Conservation (phyloP, 306 rosid genomes). For the Coriaria nepalensis region DNA sequence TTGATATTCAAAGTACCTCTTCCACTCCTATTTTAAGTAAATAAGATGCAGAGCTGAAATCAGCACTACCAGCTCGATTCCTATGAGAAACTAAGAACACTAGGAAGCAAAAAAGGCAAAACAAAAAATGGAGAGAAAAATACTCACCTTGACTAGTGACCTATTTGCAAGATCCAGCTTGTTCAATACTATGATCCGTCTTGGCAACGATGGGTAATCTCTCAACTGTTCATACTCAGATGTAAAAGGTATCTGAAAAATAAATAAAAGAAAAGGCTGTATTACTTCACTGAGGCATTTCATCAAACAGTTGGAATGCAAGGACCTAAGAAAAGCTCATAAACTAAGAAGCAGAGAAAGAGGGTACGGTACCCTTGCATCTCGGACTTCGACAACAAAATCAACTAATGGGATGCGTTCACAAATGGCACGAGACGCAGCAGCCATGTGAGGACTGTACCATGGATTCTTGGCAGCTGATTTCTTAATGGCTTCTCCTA, state of each 20-base stretch:
- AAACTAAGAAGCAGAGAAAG: neutral
- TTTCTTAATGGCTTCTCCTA: constrained; percentile 20
- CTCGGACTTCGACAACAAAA: constrained; percentile 58
- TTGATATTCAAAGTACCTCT: constrained; percentile 35
- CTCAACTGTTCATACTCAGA: constrained; percentile 35
- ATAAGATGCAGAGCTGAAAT: neutral
- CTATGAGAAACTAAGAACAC: neutral
- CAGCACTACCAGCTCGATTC: neutral
- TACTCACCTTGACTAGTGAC: constrained; percentile 34
- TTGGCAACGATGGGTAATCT: constrained; percentile 15
- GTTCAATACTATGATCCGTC: constrained; percentile 46
- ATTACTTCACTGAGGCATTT: constrained; percentile 8
- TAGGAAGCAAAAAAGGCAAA: constrained; percentile 2
- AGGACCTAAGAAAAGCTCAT: neutral
- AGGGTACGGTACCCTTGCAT: constrained; percentile 47
- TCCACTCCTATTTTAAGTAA: constrained; percentile 44
- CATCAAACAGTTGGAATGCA: constrained; percentile 17
- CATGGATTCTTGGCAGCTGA: constrained; percentile 21
- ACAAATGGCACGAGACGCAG: constrained; percentile 56
- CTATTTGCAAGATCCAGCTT: constrained; percentile 69
- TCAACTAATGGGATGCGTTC: constrained; percentile 56
- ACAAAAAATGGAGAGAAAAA: too few relatives aligned
- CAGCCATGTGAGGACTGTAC: constrained; percentile 52
- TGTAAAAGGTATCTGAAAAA: constrained; percentile 57
- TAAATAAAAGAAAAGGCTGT: neutral